Evolutionary conservation across 345 rosid genomes (phyloP), one percentile per base, ranked within the genome.

Genomic region (Iberis pinnata): DNA sequence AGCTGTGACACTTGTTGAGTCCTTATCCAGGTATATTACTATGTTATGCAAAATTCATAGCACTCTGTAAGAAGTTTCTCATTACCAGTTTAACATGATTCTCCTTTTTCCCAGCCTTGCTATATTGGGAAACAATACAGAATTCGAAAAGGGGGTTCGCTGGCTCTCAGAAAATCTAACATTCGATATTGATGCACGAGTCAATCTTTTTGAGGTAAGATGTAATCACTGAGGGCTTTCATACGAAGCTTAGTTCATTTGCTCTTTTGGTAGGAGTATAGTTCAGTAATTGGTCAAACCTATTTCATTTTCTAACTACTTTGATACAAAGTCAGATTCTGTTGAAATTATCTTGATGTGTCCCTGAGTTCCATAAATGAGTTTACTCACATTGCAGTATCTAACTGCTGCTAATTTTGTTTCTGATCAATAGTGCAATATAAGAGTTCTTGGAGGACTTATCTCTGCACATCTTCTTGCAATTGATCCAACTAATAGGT

Each of bases 381-480:
- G 18, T n/a, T 14, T 27, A 43, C 26, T 65, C 6, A n/a, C 39
- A 37, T 51, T 50, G 46, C 62, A 45, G 53, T 62, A 32, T 50
- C 64, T 74, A 53, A 61, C 50, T 65, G 29, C 50, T 59, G 52
- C 59, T 70, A 6, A 22, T 49, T 69, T 68, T 46, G 49, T 54
- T 67, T 70, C 61, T 69, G 56, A 68, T 59, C 39, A 77, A 77
- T 63, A 90, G 98, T 84, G 96, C 89, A 90, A 90, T 77, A 87
- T 90, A 73, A 77, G 98, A 84, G 78, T 87, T 73, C 98, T 90
- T 72, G 95, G 98, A 73, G 98, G 96, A 78, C 98, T 90, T 76
- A 78, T 90, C 62, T 84, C 98, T 70, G 94, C 95, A 64, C 98
- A 90, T 84, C 78, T 90, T 79, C 98, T 90, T 86, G 95, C 96